Conservation (phyloP, 139 green algal species). For the Volvox africanus region DNA sequence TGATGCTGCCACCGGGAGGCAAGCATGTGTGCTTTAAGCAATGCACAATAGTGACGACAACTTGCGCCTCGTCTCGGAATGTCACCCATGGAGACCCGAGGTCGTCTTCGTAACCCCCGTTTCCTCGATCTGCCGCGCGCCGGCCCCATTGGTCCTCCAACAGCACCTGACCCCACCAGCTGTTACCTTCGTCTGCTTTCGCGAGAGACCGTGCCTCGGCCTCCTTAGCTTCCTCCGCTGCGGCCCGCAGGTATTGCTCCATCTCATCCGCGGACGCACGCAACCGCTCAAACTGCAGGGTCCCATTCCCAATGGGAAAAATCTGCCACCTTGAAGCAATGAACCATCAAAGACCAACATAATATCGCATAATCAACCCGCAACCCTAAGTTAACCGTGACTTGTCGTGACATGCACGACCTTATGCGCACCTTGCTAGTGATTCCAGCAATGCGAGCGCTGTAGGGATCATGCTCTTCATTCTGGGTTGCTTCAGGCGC, state of each 20-base stretch:
- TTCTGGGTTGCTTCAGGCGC: not conserved
- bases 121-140: no score
- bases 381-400: not conserved
- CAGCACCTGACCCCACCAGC: no score
- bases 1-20: no score
- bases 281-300: conserved; percentile 50
- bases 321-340: not conserved
- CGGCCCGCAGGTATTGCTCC: conserved; percentile 53
- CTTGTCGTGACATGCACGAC: not conserved
- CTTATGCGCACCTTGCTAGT: conserved; percentile 19
- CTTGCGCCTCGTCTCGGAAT: no score
- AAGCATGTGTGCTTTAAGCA: no score
- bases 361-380: not conserved
- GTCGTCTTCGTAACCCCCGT: no score
- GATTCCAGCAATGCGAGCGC: conserved; percentile 34
- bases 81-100: no score
- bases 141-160: no score
- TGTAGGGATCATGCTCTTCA: conserved; percentile 9
- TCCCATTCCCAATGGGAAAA: not conserved
- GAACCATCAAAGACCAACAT: not conserved
- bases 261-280: conserved; percentile 54
- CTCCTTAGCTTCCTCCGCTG: conserved; percentile 55
- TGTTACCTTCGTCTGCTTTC: conserved; percentile 52
- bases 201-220: conserved; percentile 54
- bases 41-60: no score